Evolutionary conservation across 495 filamentous ascomycete species (phyloP), one percentile per base, ranked within the genome.

Genomic region (Astrothelium macrocarpum): DNA sequence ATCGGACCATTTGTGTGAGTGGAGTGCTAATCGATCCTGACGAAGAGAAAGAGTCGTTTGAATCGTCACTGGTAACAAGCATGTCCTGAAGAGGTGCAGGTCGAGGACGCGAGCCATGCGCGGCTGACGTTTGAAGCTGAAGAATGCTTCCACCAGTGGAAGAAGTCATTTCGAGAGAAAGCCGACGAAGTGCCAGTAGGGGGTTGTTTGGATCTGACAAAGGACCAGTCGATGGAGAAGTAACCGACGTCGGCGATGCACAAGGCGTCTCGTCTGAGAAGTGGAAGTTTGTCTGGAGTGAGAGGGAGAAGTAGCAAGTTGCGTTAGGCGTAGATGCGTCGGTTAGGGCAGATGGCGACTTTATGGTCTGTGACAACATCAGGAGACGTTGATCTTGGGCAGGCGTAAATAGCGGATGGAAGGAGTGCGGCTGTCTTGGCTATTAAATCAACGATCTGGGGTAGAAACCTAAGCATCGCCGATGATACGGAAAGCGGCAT

Each of bases 61-160:
- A 65, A 39, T 65, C 63, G 39, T 69, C 65, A 45, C 61, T 64
- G 2, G 67, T 69, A 53, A 69, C 64, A 14, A 69, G 62, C 12
- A 69, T 65, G 32, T 67, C 64, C 59, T 69, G 67, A 2, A 69
- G 26, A 10, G 67, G 67, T n/a, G 4, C 5, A 20, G 67, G 67
- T 28, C 59, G 59, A 32, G 67, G 67, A 62, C 67, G 53, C 49
- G 32, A 58, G n/a, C 59, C 14, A 59, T 67, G 65, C 2, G 67
- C 65, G 1, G 65, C 62, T 12, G 67, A 56, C 5, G 65, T 69
- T 28, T 67, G 65, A 5, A 60, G 61, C 42, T 67, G 65, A 34
- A 69, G 63, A 20, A 66, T 11, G 23, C 61, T 65, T 10, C 49
- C 20, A 43, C n/a, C 14, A 25, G 42, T 45, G 53, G 64, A 49